A percentile compares a stretch with the other conserved stretches of the same genome.
Conservation (phyloP, 1,139 yeast species). For the Kurtzmaniella quercitrusa region DNA sequence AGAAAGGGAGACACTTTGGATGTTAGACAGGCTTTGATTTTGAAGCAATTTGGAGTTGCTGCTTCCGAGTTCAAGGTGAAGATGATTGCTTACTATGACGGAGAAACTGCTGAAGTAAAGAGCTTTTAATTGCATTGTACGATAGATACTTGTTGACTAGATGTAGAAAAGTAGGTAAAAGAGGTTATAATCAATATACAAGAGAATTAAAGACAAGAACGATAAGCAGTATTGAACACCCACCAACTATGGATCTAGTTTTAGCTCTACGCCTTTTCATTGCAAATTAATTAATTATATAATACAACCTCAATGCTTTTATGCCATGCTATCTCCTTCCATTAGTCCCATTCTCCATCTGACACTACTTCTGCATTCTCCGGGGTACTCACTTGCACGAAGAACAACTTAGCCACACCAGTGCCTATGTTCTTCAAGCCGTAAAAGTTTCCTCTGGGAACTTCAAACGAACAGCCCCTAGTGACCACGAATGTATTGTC, state of each 20-base stretch:
- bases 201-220: too few species aligned
- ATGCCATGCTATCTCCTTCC: neutral
- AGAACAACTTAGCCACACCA: slow-evolving; percentile 59
- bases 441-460: slow-evolving; percentile 75
- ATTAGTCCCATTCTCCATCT: slow-evolving; percentile 11
- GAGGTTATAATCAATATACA: too few species aligned
- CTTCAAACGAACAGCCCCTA: slow-evolving; percentile 74
- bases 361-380: slow-evolving; percentile 9
- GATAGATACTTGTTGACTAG: neutral
- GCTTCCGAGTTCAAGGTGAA: slow-evolving; percentile 85
- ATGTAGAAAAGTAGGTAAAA: neutral
- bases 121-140: slow-evolving; percentile 1
- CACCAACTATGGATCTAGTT: too few species aligned
- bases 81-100: slow-evolving; percentile 71
- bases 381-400: slow-evolving; percentile 57
- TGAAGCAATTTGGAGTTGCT: slow-evolving; percentile 95
- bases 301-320: neutral
- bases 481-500: slow-evolving; percentile 58
- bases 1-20: slow-evolving; percentile 74
- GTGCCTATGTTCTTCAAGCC: slow-evolving; percentile 58
- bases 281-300: neutral
- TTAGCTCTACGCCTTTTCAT: neutral
- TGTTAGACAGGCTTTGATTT: slow-evolving; percentile 85
- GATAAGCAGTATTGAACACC: too few species aligned
- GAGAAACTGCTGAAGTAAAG: slow-evolving; percentile 42